Evolutionary conservation across 768 basidiomycete species (phyloP), one percentile per base, ranked within the genome.

Genomic region (Jaapia argillacea): DNA sequence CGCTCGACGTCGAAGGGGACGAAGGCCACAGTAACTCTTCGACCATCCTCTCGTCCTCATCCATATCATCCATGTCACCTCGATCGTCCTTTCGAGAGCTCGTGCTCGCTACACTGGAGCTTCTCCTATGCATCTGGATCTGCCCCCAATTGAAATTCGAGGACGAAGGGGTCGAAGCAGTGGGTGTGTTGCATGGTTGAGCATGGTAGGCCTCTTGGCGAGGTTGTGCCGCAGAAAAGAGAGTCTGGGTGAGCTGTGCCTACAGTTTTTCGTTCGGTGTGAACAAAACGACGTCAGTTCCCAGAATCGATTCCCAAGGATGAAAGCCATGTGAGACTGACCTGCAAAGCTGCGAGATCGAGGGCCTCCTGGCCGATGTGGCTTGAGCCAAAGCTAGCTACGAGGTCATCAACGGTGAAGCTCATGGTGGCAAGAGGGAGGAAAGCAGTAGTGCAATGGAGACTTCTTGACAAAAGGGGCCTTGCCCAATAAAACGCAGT

Each of bases 361-460:
- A 65, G 61, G n/a, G 70, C 70, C 51, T 73, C 71, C 50, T 73
- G 73, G 46, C 70, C 70, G 54, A 73, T 70, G 63, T 73, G 71
- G 54, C 62, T 69, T 2, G 65, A 51, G 35, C 58, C 62, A 51
- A 73, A 49, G 7, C 71, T 72, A 18, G 70, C 62, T 42, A 74
- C 65, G 53, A 73, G 73, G 61, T 73, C 71, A 55, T 73, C 71
- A 27, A 73, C 61, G 37, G 72, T 66, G 45, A 69, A 39, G 49
- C 60, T 70, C 72, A 74, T 74, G 46, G 45, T 22, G 28, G n/a
- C n/a, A n/a, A n/a, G n/a, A n/a, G n/a, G n/a, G n/a, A n/a, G n/a
- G n/a, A n/a, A n/a, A n/a, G n/a, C n/a, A n/a, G n/a, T n/a, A n/a
- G n/a, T n/a, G n/a, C n/a, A n/a, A n/a, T n/a, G n/a, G n/a, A n/a